Conservation (phyloP, 495 filamentous ascomycete genomes). For the Neurospora cerealis region DNA sequence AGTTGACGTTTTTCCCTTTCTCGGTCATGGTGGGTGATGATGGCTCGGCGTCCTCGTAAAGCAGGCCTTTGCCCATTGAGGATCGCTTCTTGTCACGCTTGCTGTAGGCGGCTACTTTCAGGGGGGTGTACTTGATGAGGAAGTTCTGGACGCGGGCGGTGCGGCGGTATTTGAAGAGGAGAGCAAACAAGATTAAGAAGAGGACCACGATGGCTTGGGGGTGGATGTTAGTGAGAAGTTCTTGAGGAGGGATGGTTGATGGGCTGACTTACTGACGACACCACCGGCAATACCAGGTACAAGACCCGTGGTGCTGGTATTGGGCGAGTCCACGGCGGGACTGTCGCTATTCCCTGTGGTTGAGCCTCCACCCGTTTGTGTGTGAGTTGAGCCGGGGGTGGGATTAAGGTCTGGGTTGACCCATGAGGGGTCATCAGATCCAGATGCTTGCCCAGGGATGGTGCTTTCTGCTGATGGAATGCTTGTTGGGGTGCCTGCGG, state of each 20-base stretch:
- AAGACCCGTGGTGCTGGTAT: neutral
- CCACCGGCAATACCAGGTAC: constrained; percentile 14
- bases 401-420: neutral
- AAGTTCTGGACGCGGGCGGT: constrained; percentile 14
- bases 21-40: constrained; percentile 4
- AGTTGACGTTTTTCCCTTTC: constrained; percentile 8
- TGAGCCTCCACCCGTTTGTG: neutral
- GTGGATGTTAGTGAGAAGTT: neutral
- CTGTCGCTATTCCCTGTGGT: neutral
- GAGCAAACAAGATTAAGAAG: constrained; percentile 15
- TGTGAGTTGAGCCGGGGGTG: neutral
- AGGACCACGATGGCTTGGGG: constrained; percentile 13
- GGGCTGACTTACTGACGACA: constrained; percentile 11
- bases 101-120: constrained; percentile 16
- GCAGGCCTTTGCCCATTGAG: constrained; percentile 18
- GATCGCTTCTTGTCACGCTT: constrained; percentile 14
- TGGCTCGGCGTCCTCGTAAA: constrained; percentile 14
- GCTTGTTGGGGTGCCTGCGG: neutral
- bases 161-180: constrained; percentile 18
- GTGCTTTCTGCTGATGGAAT: neutral
- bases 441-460: neutral
- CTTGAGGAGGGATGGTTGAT: neutral
- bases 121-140: constrained; percentile 16
- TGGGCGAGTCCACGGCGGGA: neutral
- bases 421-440: neutral